Conservation (phyloP, 306 rosid genomes). For the Cyamopsis tetragonoloba region DNA sequence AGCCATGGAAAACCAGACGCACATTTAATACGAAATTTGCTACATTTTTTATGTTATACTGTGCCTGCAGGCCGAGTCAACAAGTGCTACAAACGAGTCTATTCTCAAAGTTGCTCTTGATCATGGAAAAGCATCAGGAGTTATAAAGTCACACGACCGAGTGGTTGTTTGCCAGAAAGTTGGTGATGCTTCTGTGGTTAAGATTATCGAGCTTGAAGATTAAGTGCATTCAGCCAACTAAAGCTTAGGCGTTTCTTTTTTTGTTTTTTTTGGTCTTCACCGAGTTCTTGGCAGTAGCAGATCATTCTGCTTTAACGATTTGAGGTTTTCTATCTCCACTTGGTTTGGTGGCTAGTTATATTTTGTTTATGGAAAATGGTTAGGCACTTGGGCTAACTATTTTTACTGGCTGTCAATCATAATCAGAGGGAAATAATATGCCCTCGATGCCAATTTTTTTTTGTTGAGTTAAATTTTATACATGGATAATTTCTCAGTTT, state of each 20-base stretch:
- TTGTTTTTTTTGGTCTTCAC: constrained; percentile 3
- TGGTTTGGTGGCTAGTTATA: constrained; percentile 33
- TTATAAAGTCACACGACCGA: constrained; percentile 87
- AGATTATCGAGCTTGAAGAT: constrained; percentile 98
- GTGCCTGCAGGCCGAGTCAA: constrained; percentile 80
- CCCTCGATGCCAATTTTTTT: constrained; percentile 20
- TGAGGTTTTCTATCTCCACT: constrained; percentile 35
- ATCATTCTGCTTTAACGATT: constrained; percentile 24
- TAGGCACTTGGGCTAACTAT: constrained; percentile 16
- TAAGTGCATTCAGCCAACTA: constrained; percentile 21
- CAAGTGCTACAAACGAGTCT: constrained; percentile 77
- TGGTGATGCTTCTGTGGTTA: constrained; percentile 91
- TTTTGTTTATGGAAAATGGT: constrained; percentile 26
- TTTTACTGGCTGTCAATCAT: neutral
- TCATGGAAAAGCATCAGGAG: constrained; percentile 82
- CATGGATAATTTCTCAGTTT: neutral
- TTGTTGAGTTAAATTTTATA: neutral
- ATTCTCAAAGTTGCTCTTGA: constrained; percentile 94
- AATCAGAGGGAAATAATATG: constrained; percentile 19
- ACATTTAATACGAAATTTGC: neutral
- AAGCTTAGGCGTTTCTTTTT: constrained; percentile 10
- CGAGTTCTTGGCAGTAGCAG: constrained; percentile 29
- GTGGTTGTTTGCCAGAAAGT: constrained; percentile 96
- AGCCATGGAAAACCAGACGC: no score
- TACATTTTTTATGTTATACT: neutral